Percentiles rank a stretch among this genome's conserved stretches.
Evolutionary conservation across 2,329 filamentous ascomycete genomes (phyloP).

Genomic region (Sarocladium oryzae): DNA sequence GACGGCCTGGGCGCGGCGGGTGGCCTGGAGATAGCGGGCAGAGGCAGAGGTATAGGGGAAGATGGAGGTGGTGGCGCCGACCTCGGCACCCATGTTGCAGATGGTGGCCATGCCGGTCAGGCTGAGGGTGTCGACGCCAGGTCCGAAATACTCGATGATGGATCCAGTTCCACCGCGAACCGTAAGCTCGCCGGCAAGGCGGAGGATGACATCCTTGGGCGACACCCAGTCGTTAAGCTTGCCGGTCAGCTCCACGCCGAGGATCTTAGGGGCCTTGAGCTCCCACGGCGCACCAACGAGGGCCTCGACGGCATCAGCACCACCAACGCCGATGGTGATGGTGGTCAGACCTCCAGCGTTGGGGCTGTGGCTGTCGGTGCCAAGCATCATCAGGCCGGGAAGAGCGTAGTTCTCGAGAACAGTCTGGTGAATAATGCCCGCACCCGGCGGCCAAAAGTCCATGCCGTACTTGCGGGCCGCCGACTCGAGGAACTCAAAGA

Average conservation of each 20-base stretch:
- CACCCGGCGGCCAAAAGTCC: conserved; percentile 91
- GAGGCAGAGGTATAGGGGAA: conserved; percentile 89
- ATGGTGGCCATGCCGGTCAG: conserved; percentile 90
- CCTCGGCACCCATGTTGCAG: conserved; percentile 85
- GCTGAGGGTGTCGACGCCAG: conserved; percentile 82
- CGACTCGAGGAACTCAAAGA: conserved; percentile 95
- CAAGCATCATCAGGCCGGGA: conserved; percentile 98
- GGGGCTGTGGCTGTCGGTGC: conserved; percentile 94
- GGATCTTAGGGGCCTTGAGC: conserved; percentile 84
- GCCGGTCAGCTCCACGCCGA: conserved; percentile 80
- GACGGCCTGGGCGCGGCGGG: conserved; percentile 60
- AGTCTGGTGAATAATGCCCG: conserved; percentile 95
- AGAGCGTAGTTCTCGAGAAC: conserved; percentile 96
- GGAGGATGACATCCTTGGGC: conserved; percentile 92
- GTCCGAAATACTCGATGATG: conserved; percentile 90
- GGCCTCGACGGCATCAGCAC: conserved; percentile 94
- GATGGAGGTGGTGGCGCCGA: conserved; percentile 89
- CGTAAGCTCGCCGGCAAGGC: conserved; percentile 81
- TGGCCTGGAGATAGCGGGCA: conserved; percentile 78
- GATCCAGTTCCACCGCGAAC: conserved; percentile 91
- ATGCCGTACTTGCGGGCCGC: conserved; percentile 88
- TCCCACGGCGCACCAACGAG: conserved; percentile 97
- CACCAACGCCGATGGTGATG: conserved; percentile 94
- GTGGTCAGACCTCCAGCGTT: conserved; percentile 93
- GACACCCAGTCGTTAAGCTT: conserved; percentile 84